phyloP scores from a whole-genome alignment of 1,284 basidiomycete genomes.

The Macrocystidia cucumis region DNA sequence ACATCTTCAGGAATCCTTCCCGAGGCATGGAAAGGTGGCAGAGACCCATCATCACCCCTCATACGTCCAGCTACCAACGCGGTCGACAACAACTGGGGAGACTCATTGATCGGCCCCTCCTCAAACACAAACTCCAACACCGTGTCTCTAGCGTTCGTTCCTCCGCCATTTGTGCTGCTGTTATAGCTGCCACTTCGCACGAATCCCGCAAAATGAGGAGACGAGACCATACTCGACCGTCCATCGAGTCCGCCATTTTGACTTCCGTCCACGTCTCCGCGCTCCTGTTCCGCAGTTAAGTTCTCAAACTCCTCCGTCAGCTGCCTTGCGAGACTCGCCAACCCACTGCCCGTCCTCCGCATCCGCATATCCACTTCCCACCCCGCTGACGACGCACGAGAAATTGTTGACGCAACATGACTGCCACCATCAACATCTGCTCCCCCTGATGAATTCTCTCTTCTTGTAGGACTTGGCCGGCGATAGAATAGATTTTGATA shows the following conservation, averaged over 20 bases:
- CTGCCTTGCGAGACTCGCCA: conserved; percentile 55
- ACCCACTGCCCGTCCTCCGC: conserved; percentile 37
- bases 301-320: conserved; percentile 50
- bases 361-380: conserved; percentile 15
- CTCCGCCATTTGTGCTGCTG: conserved; percentile 9
- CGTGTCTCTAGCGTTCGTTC: conserved; percentile 12
- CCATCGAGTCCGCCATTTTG: no score
- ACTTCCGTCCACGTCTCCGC: conserved; percentile 16
- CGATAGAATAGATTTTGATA: conserved; percentile 68
- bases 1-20: conserved; percentile 58
- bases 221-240: conserved; percentile 12
- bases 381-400: conserved; percentile 6
- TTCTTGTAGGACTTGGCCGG: conserved; percentile 19
- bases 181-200: no score
- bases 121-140: conserved; percentile 25
- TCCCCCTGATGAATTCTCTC: background rate
- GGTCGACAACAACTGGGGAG: conserved; percentile 7
- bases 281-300: conserved; percentile 19
- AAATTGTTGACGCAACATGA: background rate
- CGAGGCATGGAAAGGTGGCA: conserved; percentile 28
- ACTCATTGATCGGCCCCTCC: conserved; percentile 14
- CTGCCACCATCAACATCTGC: conserved; percentile 1
- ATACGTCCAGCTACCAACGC: conserved; percentile 1
- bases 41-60: conserved; percentile 5
- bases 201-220: conserved; percentile 5